phyloP scores from a whole-genome alignment of 2,329 filamentous ascomycete species.

The Neonectria ditissima region DNA sequence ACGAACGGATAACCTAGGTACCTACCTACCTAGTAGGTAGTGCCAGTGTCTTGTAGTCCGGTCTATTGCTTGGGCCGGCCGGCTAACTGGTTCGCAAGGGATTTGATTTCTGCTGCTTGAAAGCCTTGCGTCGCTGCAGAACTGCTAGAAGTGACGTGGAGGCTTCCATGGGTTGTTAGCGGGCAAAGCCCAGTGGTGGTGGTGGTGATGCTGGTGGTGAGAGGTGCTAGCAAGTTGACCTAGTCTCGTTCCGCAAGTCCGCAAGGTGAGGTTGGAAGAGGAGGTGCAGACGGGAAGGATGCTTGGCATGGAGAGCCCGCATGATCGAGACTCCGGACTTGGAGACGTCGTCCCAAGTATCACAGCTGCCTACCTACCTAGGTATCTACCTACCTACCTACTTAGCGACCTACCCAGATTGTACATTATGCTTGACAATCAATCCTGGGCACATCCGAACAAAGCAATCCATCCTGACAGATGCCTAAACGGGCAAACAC shows the following conservation, averaged over 20 bases:
- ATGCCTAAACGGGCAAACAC: conserved; percentile 1
- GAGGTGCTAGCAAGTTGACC: background rate
- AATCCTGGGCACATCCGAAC: background rate
- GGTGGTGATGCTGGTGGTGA: background rate
- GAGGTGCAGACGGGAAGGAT: background rate
- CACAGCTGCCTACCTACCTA: background rate
- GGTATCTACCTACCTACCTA: no score
- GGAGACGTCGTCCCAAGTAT: background rate
- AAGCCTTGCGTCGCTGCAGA: background rate
- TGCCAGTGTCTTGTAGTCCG: no score
- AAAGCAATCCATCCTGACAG: background rate
- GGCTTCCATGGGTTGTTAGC: background rate
- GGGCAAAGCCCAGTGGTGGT: background rate
- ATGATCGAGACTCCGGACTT: background rate
- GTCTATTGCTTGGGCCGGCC: no score
- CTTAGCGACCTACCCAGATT: no score
- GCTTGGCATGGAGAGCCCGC: background rate
- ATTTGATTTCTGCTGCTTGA: background rate
- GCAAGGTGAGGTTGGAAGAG: background rate
- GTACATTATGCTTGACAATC: no score
- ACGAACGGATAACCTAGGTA: no score
- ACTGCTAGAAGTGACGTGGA: background rate
- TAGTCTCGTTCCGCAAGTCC: conserved; percentile 1
- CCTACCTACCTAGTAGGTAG: no score
- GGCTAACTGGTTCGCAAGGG: no score